Conservation (phyloP, 306 rosid species). For the Fragaria vesca region DNA sequence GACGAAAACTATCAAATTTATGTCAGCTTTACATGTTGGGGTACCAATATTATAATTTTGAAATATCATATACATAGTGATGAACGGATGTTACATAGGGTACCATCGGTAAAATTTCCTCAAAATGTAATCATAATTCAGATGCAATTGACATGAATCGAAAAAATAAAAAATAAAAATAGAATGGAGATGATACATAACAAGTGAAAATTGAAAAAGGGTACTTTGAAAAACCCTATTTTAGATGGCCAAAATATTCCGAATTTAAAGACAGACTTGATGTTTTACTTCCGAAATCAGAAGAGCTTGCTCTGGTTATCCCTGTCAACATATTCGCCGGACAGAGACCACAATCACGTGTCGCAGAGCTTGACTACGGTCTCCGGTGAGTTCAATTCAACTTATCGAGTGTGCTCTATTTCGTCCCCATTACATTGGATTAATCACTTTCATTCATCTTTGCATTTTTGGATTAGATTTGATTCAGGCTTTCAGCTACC, state of each 20-base stretch:
- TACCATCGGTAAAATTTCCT: too few species aligned
- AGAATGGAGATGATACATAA: neutral
- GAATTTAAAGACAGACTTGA: neutral
- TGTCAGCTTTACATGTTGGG: too few species aligned
- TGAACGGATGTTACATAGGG: too few species aligned
- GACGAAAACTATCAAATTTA: too few species aligned
- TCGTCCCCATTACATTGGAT: neutral
- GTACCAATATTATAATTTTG: too few species aligned
- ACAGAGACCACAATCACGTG: neutral
- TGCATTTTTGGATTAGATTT: neutral
- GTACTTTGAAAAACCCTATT: neutral
- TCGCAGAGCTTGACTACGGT: neutral
- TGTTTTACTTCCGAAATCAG: neutral
- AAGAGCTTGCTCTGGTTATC: neutral
- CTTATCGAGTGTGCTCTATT: neutral
- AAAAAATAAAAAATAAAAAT: too few species aligned
- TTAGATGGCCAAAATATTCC: neutral
- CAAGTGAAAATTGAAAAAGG: neutral
- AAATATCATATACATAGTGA: too few species aligned
- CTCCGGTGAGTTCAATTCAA: slow-evolving; percentile 15
- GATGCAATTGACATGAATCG: neutral
- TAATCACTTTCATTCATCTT: neutral
- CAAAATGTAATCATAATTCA: neutral
- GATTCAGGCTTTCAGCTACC: too few species aligned
- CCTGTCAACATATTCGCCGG: neutral